Evolutionary conservation across 2,329 filamentous ascomycete species (phyloP).

Genomic region (Cladosporium sp.): DNA sequence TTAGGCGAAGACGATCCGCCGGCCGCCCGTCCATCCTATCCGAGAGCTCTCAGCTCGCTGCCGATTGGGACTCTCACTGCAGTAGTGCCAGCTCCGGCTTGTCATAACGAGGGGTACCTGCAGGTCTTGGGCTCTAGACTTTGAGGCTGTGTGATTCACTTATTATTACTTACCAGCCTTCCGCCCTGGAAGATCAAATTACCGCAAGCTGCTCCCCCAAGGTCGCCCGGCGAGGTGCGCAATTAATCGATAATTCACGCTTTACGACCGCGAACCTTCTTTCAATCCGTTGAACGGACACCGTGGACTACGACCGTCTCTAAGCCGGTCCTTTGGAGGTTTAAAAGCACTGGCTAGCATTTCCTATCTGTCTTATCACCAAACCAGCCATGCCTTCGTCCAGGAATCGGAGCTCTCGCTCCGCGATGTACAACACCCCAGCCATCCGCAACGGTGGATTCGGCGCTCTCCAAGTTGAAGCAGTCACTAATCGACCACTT

Average conservation of each 20-base stretch:
- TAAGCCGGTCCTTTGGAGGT: no score
- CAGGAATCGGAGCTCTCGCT: constrained; percentile 18
- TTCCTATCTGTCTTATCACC: not conserved
- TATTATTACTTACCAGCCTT: not conserved
- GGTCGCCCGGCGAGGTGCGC: not conserved
- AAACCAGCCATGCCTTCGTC: constrained; percentile 20
- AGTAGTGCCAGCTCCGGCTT: constrained; percentile 3
- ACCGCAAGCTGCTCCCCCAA: not conserved
- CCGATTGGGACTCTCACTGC: constrained; percentile 11
- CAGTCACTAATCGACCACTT: constrained; percentile 29
- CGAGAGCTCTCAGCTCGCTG: constrained; percentile 1
- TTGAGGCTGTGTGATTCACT: constrained; percentile 12
- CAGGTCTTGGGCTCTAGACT: constrained; percentile 11
- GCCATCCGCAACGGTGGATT: constrained; percentile 32
- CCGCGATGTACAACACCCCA: constrained; percentile 34
- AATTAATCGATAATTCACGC: no score
- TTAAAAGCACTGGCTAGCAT: no score
- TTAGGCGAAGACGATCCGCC: constrained; percentile 11
- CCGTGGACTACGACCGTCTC: no score
- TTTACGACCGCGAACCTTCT: no score
- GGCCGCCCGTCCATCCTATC: constrained; percentile 6
- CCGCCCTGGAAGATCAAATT: not conserved
- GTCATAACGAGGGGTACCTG: constrained; percentile 10
- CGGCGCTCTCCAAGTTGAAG: constrained; percentile 32
- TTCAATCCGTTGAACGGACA: no score